Evolutionary conservation across 257 asterid species (phyloP).

Genomic region (Solanum arcanum): DNA sequence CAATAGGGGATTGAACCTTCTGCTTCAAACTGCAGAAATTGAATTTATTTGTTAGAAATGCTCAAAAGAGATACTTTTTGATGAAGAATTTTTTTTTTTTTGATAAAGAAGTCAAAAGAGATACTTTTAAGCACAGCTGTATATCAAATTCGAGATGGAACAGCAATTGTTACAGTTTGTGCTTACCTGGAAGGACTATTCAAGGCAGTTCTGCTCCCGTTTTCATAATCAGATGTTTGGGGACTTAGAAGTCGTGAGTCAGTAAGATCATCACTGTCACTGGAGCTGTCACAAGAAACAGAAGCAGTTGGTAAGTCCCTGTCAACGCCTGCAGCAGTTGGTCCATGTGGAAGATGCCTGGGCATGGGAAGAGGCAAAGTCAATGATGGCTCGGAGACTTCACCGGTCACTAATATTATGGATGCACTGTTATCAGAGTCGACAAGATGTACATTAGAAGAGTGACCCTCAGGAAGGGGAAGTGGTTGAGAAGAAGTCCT

Average conservation of each 20-base stretch:
- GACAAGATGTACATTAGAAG: not conserved
- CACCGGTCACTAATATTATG: constrained; percentile 9
- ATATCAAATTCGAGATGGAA: not conserved
- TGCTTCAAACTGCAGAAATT: constrained; percentile 17
- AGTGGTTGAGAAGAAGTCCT: constrained; percentile 38
- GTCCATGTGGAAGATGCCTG: not conserved
- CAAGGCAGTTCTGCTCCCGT: constrained; percentile 24
- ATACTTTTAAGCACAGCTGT: not conserved
- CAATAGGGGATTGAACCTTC: constrained; percentile 13
- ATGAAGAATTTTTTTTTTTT: too few relatives aligned
- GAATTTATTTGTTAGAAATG: not conserved
- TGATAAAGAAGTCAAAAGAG: too few relatives aligned
- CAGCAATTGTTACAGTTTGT: not conserved
- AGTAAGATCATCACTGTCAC: constrained; percentile 32
- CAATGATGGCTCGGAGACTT: constrained; percentile 10
- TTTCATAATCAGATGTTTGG: constrained; percentile 31
- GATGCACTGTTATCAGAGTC: constrained; percentile 14
- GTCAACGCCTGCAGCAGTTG: constrained; percentile 17
- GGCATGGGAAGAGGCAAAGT: constrained; percentile 18
- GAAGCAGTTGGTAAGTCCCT: constrained; percentile 22
- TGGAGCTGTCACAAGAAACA: constrained; percentile 29
- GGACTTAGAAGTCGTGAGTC: constrained; percentile 33
- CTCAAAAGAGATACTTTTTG: not conserved
- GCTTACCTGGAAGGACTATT: constrained; percentile 43
- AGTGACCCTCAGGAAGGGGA: constrained; percentile 28